Evolutionary conservation across 441 rosid species (phyloP), one percentile per base, ranked within the genome.

Genomic region (Populus hybrid): DNA sequence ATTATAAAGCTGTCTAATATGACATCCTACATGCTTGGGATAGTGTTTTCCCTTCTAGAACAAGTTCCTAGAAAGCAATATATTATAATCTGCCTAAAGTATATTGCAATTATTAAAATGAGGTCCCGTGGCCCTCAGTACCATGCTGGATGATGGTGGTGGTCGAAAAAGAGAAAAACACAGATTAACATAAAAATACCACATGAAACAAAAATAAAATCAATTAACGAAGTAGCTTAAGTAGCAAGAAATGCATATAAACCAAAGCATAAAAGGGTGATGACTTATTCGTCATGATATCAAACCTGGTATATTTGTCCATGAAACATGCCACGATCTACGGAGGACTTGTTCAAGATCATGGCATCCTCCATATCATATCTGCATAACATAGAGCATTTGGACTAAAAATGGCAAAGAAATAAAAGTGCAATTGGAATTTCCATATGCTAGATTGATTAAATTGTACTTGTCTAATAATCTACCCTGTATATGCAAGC

Each of bases 311-410:
- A 94, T 86, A 96, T 93, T 85, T 93, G 93, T 77, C 99, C 99
- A 88, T 89, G 98, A 85, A 87, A 94, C 98, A 96, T 86, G 76
- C 99, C 98, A 64, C 96, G 93, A 54, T 96, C 99, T 70, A 91
- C 98, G 24, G 99, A 86, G 77, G 99, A 94, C 83, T 96, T 96
- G 78, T 96, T 96, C 76, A 96, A 77, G 83, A 96, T 96, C 99
- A 96, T 96, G 10, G 99, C 98, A 85, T 96, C 99, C 90, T 96
- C 99, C 99, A 96, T 96, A 84, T 96, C 99, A 84, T 90, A 96
- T 69, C 98, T 96, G 77, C 68, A 78, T 28, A 40, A 80, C 30
- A 77, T 24, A 75, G 82, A 63, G 46, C 34, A 67, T 50, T 70
- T 78, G 75, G 64, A 66, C 32, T 72, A 64, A 34, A 24, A 34